Evolutionary conservation across 805 yeast genomes (phyloP), one percentile per base, ranked within the genome.

Genomic region (Ogataea pilisensis): DNA sequence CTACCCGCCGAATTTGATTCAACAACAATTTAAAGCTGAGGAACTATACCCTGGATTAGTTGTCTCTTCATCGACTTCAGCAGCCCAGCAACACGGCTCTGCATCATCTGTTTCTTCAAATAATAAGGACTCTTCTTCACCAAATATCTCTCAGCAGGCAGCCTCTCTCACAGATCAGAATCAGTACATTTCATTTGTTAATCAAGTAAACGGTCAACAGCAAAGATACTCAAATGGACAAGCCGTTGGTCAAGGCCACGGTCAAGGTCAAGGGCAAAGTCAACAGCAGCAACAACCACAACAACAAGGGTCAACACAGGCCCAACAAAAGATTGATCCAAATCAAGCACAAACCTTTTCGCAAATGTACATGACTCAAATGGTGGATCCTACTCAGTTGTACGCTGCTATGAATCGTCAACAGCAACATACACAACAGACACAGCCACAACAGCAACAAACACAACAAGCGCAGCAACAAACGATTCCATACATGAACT

Each of bases 11-110:
- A 40, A 38, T 34, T 31, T 44, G 46, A 42, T 43, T 41, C 51
- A 45, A 38, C 50, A 49, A 31, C 54, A 46, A 35, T 49, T 47
- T 38, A 55, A 55, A 32, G 38, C 55, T n/a, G 60, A 56, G 31
- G 57, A 53, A 30, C 22, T 50, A 21, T 50, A 53, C 35, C 58
- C 61, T 12, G 37, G 51, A 9, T 33, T 50, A 17, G 39, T 44
- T 8, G 31, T 39, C 17, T 35, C 35, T 27, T 36, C 47, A 14
- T 12, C 42, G 11, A 24, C 27, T 14, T 9, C 26, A 12, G 16
- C 18, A 36, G 28, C 14, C 45, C 35, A 17, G 8, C 36, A 33
- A 14, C 46, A 37, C 20, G 41, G 38, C 14, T 42, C 50, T 11
- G 24, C 41, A 9, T 42, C 52, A 14, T 42, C 50, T 18, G 38